Evolutionary conservation across 495 filamentous ascomycete species (phyloP), one percentile per base, ranked within the genome.

Genomic region (Aspergillus asperescens): DNA sequence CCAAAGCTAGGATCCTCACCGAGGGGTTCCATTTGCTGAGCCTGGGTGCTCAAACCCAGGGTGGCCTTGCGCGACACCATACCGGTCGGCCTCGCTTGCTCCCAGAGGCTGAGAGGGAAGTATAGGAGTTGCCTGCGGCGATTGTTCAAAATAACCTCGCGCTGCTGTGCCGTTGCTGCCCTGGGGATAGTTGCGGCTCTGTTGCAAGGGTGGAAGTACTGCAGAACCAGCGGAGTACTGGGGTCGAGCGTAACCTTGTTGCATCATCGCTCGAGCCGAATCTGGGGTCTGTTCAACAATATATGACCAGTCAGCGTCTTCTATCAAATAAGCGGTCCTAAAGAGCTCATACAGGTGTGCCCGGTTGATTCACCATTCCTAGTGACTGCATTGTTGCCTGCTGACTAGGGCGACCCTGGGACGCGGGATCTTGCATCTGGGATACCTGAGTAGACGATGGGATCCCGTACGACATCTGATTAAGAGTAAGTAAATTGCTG

Each of bases 271-370:
- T 60, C 65, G 67, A 44, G 69, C 70, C 37, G 69, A 68, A 57
- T 74, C 71, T 40, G 67, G 57, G 51, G 69, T 69, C 71, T 74
- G 53, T 48, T 50, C 62, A 59, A 50, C 51, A 43, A 60, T 56
- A 62, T 54, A 55, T 56, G 52, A n/a, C 39, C 59, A 54, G 58
- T 68, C 64, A 62, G 66, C 61, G 61, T 59, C 59, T 46, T 50
- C 51, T 59, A 49, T 28, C 44, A 47, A 59, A 50, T 39, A 52
- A 48, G 62, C 57, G 64, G 31, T 18, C 55, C 57, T 54, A 48
- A 59, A 62, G 39, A 63, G 60, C 61, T 57, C 71, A 64, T 74
- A 74, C 71, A 66, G 71, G 71, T 53, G 71, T 74, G 39, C 67
- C 67, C 57, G 69, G 64, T 55, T 65, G 67, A 44, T 71, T 72